phyloP scores from a whole-genome alignment of 73 alveolate genomes.

The Paramecium sexaurelia region DNA sequence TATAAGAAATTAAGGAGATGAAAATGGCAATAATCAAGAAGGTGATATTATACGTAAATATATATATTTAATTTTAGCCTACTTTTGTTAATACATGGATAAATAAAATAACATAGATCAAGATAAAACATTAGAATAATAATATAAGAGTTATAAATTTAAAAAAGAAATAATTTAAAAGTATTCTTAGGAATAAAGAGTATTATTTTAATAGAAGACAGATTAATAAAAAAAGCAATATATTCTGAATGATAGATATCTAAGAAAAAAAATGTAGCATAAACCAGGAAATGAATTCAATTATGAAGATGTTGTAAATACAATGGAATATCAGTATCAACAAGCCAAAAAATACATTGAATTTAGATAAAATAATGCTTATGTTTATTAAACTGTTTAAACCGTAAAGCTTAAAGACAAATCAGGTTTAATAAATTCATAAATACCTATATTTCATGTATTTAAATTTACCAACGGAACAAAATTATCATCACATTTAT shows the following conservation, averaged over 20 bases:
- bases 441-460: conserved; percentile 53
- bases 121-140: background rate
- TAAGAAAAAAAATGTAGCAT: background rate
- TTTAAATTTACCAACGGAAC: conserved; percentile 59
- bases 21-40: background rate
- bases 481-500: conserved; percentile 63
- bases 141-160: background rate
- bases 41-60: conserved; percentile 19
- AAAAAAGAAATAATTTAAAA: background rate
- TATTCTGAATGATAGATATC: background rate
- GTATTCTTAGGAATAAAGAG: background rate
- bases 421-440: background rate
- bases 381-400: background rate
- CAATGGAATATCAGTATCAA: background rate
- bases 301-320: background rate
- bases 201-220: background rate
- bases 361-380: background rate
- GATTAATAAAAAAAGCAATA: background rate
- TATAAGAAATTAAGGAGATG: background rate
- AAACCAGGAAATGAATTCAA: background rate
- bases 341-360: background rate
- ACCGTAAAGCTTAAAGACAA: background rate
- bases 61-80: conserved; percentile 10
- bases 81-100: background rate
- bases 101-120: background rate